phyloP scores from a whole-genome alignment of 768 basidiomycete genomes.

The Auriculariales sp. region DNA sequence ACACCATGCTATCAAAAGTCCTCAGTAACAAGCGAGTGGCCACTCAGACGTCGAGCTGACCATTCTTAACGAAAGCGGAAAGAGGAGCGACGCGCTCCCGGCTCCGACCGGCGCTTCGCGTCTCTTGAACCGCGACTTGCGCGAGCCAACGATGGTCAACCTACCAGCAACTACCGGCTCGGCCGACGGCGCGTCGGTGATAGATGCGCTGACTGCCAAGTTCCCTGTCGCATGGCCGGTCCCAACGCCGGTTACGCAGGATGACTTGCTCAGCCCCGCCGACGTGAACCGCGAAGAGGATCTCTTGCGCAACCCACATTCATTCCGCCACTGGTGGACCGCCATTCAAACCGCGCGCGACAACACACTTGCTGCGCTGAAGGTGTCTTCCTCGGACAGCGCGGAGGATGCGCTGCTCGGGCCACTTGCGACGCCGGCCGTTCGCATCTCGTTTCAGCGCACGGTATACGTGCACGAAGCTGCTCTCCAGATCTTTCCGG shows the following conservation, averaged over 20 bases:
- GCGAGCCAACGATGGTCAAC: background rate
- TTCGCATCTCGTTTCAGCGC: slow-evolving; percentile 66
- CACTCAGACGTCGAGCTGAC: background rate
- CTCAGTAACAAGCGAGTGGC: background rate
- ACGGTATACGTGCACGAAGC: slow-evolving; percentile 89
- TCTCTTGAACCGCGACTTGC: background rate
- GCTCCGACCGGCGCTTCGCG: background rate
- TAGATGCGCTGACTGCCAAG: slow-evolving; percentile 36
- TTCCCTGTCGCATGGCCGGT: slow-evolving; percentile 81
- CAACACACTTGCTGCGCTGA: slow-evolving; percentile 38
- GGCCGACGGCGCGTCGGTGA: slow-evolving; percentile 28
- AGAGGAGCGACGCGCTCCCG: background rate
- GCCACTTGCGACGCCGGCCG: slow-evolving; percentile 56
- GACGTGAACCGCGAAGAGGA: slow-evolving; percentile 90
- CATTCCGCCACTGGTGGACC: slow-evolving; percentile 87
- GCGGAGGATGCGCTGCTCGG: slow-evolving; percentile 56
- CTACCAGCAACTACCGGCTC: slow-evolving; percentile 31
- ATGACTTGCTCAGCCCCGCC: slow-evolving; percentile 53
- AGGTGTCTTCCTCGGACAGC: slow-evolving; percentile 36
- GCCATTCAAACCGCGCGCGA: slow-evolving; percentile 70
- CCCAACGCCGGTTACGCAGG: slow-evolving; percentile 67
- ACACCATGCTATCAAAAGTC: slow-evolving; percentile 33
- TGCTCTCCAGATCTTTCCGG: slow-evolving; percentile 75
- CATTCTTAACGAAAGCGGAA: background rate
- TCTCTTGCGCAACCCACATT: slow-evolving; percentile 76